Evolutionary conservation across 1,284 basidiomycete species (phyloP).

Genomic region (Cutaneotrichosporon sp.): DNA sequence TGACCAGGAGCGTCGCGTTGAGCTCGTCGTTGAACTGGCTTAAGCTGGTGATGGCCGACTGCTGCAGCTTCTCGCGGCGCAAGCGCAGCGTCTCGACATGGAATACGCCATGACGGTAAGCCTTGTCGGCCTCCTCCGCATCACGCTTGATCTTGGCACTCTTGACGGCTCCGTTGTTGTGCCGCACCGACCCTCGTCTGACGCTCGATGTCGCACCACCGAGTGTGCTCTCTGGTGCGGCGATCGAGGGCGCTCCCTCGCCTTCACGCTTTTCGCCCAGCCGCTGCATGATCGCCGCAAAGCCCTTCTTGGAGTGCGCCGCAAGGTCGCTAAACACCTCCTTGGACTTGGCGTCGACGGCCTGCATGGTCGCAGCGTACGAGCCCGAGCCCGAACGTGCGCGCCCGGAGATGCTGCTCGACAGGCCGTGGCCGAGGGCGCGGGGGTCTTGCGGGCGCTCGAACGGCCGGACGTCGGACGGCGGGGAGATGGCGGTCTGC

Average conservation of each 20-base stretch:
- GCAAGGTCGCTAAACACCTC: conserved; percentile 53
- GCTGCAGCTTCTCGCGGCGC: conserved; percentile 75
- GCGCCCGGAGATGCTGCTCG: conserved; percentile 15
- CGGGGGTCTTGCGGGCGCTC: not conserved
- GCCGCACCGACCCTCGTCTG: conserved; percentile 13
- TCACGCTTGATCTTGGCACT: conserved; percentile 81
- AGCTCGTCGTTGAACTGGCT: conserved; percentile 77
- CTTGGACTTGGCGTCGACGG: conserved; percentile 40
- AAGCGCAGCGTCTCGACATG: conserved; percentile 90
- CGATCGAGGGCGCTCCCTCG: conserved; percentile 10
- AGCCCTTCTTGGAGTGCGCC: conserved; percentile 48
- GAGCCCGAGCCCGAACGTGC: conserved; percentile 32
- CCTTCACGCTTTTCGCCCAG: conserved; percentile 47
- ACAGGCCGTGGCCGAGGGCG: not conserved
- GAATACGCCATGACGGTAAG: conserved; percentile 88
- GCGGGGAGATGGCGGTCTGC: not conserved
- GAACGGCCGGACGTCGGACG: not conserved
- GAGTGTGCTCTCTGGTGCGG: conserved; percentile 25
- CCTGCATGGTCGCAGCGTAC: conserved; percentile 12
- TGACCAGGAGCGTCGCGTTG: conserved; percentile 64
- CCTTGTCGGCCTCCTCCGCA: conserved; percentile 92
- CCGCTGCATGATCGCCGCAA: conserved; percentile 51
- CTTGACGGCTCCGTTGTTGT: conserved; percentile 59
- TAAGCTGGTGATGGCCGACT: conserved; percentile 80
- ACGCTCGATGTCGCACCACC: not conserved